These are phyloP conservation scores for Tuber melanosporum DNA, from an alignment of 495 filamentous ascomycete genomes.

Conservation along the genomic window DNA sequence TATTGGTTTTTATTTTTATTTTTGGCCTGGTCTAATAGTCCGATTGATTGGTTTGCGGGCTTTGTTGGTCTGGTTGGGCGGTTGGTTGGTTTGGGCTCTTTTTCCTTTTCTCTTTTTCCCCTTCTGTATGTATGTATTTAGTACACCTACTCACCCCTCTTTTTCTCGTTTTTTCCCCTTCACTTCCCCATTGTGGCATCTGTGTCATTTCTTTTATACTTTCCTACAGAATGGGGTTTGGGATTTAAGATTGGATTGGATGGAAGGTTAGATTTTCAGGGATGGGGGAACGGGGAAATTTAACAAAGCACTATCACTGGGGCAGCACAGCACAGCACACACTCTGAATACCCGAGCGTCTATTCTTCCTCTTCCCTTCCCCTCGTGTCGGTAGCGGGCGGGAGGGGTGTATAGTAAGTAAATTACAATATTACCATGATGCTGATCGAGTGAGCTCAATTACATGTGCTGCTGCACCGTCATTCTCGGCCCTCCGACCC, in stretches of 20 bases:
- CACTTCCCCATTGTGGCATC: not conserved
- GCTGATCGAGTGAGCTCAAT: not conserved
- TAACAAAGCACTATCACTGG: not conserved
- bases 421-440: not conserved
- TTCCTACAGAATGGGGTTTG: not conserved
- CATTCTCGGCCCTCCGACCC: not conserved
- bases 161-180: not conserved
- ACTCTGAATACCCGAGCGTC: not conserved
- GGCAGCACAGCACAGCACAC: not conserved
- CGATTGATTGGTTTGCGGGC: not conserved
- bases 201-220: not conserved
- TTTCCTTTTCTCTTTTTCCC: conserved; percentile 5
- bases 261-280: not conserved
- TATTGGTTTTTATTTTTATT: not conserved
- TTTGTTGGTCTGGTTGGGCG: not conserved
- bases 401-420: not conserved
- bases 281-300: not conserved
- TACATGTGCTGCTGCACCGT: not conserved
- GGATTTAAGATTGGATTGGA: not conserved
- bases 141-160: not conserved
- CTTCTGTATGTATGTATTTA: conserved; percentile 17
- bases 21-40: not conserved
- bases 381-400: not conserved
- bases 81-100: not conserved
- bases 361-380: not conserved